Evolutionary conservation across 192 early-diverging fungal species (phyloP).

Genomic region (Mortierella hygrophila): DNA sequence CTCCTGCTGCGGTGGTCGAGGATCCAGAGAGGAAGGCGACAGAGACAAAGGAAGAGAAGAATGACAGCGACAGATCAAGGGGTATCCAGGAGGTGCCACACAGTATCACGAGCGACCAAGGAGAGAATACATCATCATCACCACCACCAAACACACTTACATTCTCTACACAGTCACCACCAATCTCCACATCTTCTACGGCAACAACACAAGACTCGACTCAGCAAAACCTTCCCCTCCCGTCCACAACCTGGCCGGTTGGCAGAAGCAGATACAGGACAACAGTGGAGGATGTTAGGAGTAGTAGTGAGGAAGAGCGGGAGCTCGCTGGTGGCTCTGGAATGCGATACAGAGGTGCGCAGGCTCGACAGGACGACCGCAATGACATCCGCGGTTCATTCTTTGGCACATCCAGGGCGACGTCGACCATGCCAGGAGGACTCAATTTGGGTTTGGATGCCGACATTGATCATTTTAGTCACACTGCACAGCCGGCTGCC

Average conservation of each 20-base stretch:
- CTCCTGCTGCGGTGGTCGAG: not conserved
- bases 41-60: not conserved
- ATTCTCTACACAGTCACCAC: not conserved
- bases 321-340: not conserved
- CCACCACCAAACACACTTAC: not conserved
- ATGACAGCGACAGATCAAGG: not conserved
- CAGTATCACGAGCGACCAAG: not conserved
- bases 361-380: not conserved
- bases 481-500: not conserved
- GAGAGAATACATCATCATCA: not conserved
- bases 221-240: not conserved
- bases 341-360: slow-evolving; percentile 12
- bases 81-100: not conserved
- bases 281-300: slow-evolving; percentile 39
- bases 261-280: slow-evolving; percentile 24
- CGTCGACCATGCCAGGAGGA: slow-evolving; percentile 40
- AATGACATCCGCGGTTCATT: slow-evolving; percentile 18
- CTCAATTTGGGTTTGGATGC: slow-evolving; percentile 40
- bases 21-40: not conserved
- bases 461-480: slow-evolving; percentile 9
- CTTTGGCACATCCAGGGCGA: not conserved
- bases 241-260: not conserved
- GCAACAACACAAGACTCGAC: not conserved
- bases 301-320: slow-evolving; percentile 23
- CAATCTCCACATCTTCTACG: not conserved